These are phyloP conservation scores for Coprinopsis sp. DNA, from an alignment of 768 basidiomycete genomes.

Conservation along the genomic window DNA sequence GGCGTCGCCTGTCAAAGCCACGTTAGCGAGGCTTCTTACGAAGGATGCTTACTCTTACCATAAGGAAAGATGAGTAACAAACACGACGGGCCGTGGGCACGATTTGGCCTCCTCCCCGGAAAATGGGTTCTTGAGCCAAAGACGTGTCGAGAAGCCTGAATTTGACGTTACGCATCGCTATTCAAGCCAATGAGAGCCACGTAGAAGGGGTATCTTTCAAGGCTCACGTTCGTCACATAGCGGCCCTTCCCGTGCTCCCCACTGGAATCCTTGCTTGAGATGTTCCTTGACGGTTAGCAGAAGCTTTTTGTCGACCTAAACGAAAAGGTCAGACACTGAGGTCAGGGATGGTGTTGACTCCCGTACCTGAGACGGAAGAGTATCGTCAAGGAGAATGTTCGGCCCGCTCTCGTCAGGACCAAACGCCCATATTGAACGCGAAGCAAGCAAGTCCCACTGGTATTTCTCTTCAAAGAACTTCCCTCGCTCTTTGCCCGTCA, in stretches of 20 bases:
- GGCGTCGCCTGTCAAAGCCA: constrained; percentile 70
- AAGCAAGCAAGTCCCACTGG: constrained; percentile 96
- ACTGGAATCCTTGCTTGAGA: constrained; percentile 99
- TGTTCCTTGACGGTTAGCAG: constrained; percentile 87
- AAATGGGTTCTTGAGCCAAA: constrained; percentile 93
- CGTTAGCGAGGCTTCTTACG: constrained; percentile 3
- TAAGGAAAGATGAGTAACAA: constrained; percentile 98
- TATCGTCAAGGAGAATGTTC: constrained; percentile 93
- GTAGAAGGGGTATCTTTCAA: background rate
- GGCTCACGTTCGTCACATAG: constrained; percentile 95
- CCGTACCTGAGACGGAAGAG: constrained; percentile 84
- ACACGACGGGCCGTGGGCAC: constrained; percentile 98
- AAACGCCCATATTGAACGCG: constrained; percentile 98
- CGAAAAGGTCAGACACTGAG: background rate
- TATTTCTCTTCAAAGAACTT: constrained; percentile 96
- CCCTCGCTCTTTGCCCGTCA: constrained; percentile 93
- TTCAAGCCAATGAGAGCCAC: background rate
- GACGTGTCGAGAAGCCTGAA: constrained; percentile 93
- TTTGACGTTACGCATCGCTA: constrained; percentile 98
- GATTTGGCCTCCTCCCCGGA: constrained; percentile 96
- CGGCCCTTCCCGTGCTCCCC: constrained; percentile 97
- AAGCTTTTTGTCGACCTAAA: constrained; percentile 87
- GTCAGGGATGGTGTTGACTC: constrained; percentile 1
- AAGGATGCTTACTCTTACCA: constrained; percentile 52
- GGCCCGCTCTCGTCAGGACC: constrained; percentile 95